Evolutionary conservation across 768 basidiomycete species (phyloP).

Genomic region (Leucocoprinus leucothites): DNA sequence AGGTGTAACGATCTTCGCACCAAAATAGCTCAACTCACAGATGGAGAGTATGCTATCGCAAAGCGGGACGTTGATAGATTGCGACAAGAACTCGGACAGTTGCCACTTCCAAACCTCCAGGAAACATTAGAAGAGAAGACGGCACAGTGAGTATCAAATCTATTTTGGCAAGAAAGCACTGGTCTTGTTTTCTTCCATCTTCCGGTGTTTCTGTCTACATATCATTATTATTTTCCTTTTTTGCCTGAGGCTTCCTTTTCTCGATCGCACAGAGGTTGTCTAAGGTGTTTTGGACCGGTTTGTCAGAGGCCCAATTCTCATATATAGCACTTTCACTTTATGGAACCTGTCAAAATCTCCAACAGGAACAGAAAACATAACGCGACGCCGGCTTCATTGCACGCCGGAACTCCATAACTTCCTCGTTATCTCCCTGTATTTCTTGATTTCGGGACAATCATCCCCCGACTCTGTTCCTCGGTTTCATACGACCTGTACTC

Average conservation of each 20-base stretch:
- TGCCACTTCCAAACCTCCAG: slow-evolving; percentile 70
- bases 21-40: slow-evolving; percentile 65
- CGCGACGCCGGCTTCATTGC: neutral
- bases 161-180: no score
- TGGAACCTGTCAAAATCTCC: slow-evolving; percentile 5
- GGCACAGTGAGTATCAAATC: neutral
- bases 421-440: slow-evolving; percentile 10
- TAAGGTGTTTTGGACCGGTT: neutral
- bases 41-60: slow-evolving; percentile 72
- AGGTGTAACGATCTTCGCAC: slow-evolving; percentile 66
- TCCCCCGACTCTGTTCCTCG: neutral
- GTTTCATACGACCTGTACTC: neutral
- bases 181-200: no score
- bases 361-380: slow-evolving; percentile 5
- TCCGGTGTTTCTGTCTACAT: no score
- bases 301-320: slow-evolving; percentile 1
- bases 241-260: no score
- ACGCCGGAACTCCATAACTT: neutral
- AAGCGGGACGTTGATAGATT: slow-evolving; percentile 77
- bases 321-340: slow-evolving; percentile 1
- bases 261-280: no score
- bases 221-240: neutral
- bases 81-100: slow-evolving; percentile 72
- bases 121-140: slow-evolving; percentile 70
- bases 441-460: no score